Base-by-base conservation (phyloP, 345 rosid species). In the Balakata baccata region DNA sequence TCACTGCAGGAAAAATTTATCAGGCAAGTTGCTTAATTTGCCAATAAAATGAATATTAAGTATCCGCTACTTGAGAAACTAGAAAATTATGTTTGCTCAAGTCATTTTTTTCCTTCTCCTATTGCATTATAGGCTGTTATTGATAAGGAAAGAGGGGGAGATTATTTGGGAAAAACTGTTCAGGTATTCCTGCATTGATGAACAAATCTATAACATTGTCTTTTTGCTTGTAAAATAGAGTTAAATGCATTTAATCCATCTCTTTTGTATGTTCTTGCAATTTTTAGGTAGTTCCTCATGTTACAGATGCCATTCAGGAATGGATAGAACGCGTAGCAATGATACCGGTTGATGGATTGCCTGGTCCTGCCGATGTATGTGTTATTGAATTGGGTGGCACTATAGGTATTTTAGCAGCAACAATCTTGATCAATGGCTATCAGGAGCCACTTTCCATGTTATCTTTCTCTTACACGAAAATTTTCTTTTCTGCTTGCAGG, bases 301-400 rank as follows among this genome's bases (percentile, higher is more conserved):
- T 95, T 45, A 95, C 99, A 4, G 94, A 92, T 82, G 97, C 94
- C 59, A 95, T 95, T 86, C 99, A 95, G 81, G 96, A 90, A 43
- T 89, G 99, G 99, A 95, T 95, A 54, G 98, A 92, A 77, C 83
- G 92, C 10, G 97, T 87, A 0, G 98, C 97, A 11, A 46, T 56
- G 77, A 86, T 91, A 72, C 94, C 97, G 0, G 99, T 95, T 1
- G 98, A 92, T 66, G 98, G 92, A 68, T 69, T 82, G 81, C 86
- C 88, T 6, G 92, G 88, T 61, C 88, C 98, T 23, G 89, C 98
- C 34, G 99, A 95, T 87, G 96, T 95, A 74, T 92, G 99, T 84
- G 92, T 95, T 80, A 92, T 95, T 38, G 99, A 95, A 81, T 86
- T 95, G 80, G 99, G 99, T 69, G 99, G 99, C 80, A 95, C 99